These are phyloP conservation scores for Dioszegia aurantiaca DNA, from an alignment of 768 basidiomycete species.

Conservation along the genomic window DNA sequence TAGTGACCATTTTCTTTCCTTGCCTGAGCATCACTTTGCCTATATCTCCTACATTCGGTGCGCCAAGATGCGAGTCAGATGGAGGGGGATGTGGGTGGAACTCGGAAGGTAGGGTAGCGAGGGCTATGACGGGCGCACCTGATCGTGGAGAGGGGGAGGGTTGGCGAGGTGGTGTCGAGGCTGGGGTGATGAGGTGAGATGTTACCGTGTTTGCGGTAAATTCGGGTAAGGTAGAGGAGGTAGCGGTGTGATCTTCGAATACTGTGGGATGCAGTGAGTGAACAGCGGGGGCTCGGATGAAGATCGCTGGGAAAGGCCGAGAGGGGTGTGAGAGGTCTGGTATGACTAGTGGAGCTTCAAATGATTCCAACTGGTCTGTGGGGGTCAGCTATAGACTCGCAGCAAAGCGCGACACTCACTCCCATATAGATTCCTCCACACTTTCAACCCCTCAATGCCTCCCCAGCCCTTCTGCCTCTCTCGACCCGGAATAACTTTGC, in stretches of 20 bases:
- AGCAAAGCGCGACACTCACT: constrained; percentile 56
- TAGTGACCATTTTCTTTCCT: constrained; percentile 78
- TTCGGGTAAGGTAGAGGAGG: constrained; percentile 24
- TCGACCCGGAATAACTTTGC: constrained; percentile 69
- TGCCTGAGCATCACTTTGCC: constrained; percentile 81
- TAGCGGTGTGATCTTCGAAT: constrained; percentile 9
- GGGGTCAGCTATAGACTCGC: constrained; percentile 3
- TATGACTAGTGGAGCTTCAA: constrained; percentile 73
- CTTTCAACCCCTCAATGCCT: constrained; percentile 68
- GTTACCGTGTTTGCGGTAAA: not conserved
- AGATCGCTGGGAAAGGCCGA: constrained; percentile 72
- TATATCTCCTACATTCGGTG: constrained; percentile 55
- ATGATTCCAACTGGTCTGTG: constrained; percentile 75
- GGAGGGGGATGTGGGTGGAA: constrained; percentile 55
- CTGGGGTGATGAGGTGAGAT: constrained; percentile 8
- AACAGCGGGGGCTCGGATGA: constrained; percentile 79
- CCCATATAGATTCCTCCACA: constrained; percentile 91
- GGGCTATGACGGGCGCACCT: constrained; percentile 63
- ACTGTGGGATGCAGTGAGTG: constrained; percentile 42
- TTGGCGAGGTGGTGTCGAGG: constrained; percentile 8
- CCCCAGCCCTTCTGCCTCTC: constrained; percentile 69
- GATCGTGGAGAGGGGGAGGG: constrained; percentile 1
- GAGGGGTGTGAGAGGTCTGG: constrained; percentile 62
- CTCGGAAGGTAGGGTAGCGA: constrained; percentile 66
- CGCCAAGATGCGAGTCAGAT: constrained; percentile 49